Conservation (phyloP, 371 early-diverging fungal species). For the Nematocida sp. region DNA sequence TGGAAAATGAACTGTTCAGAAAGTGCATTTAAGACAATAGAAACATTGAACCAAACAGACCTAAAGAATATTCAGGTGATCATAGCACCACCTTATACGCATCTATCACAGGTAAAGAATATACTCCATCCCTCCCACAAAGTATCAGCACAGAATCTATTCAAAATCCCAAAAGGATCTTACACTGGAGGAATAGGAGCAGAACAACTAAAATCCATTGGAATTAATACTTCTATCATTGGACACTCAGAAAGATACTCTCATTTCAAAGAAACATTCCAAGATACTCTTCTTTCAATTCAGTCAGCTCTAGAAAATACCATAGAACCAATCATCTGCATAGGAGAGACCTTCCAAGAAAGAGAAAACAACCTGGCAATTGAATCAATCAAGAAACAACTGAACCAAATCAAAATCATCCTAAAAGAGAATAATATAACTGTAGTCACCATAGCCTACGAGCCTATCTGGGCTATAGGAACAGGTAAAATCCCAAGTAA, state of each 20-base stretch:
- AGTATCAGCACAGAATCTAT: conserved; percentile 90
- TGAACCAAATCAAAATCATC: background rate
- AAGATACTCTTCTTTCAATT: conserved; percentile 76
- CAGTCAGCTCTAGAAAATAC: conserved; percentile 74
- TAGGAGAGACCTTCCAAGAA: conserved; percentile 88
- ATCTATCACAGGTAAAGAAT: conserved; percentile 65
- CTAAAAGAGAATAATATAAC: background rate
- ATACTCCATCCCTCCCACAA: conserved; percentile 67
- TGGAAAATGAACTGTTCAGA: conserved; percentile 60
- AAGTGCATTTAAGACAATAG: conserved; percentile 7
- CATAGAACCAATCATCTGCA: conserved; percentile 84
- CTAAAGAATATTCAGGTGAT: conserved; percentile 73
- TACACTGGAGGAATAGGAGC: conserved; percentile 94
- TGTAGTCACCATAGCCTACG: conserved; percentile 76
- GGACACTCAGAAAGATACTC: conserved; percentile 97
- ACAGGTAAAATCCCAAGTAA: conserved; percentile 93
- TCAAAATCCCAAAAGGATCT: conserved; percentile 75
- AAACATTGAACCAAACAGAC: background rate
- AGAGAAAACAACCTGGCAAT: conserved; percentile 77
- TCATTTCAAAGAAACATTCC: conserved; percentile 77
- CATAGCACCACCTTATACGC: conserved; percentile 85
- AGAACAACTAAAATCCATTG: conserved; percentile 84
- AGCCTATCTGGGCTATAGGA: conserved; percentile 99
- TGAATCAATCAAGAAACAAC: conserved; percentile 68
- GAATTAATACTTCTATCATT: conserved; percentile 83